Evolutionary conservation across 169 alveolate genomes (phyloP), one percentile per base, ranked within the genome.

Genomic region (Plasmodium yoelii): DNA sequence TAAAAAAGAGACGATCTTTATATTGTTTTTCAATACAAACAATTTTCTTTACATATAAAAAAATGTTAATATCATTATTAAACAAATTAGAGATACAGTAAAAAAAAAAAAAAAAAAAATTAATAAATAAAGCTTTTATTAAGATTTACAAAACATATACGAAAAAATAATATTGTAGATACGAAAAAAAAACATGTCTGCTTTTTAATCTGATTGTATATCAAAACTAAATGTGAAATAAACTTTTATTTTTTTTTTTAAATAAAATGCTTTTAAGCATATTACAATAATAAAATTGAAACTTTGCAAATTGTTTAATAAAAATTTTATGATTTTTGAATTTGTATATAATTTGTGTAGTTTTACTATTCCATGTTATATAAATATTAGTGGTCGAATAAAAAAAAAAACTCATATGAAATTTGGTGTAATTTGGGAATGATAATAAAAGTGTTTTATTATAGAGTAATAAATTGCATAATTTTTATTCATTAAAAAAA

Each of bases 251-350:
- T 34, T 34, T 28, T 28, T 34, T 34, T 34, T 49, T 24, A 71
- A 71, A 71, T 71, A 64, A 24, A 71, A 71, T 60, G 44, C 84
- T 39, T 71, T 71, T 71, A 71, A 71, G 84, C 84, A 28, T 71
- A 71, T 24, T 64, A 42, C 53, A 53, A 49, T 49, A 15, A 42
- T 49, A 46, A 22, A 55, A n/a, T 42, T 61, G 12, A 12, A 53
- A 10, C 34, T 42, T 42, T 42, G 24, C 46, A 53, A 71, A 56
- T 34, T 42, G 26, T 71, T 53, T 15, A 53, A 71, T 65, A 71
- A 49, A 34, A 49, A 71, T 71, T 71, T 22, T 68, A 22, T 46
- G 18, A 34, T 59, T 42, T 18, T 18, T 34, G 42, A 34, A 34
- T 34, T 34, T 34, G 42, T 3, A 34, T 34, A 34, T 34, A 34